These are phyloP conservation scores for Trichothecium roseum DNA, from an alignment of 2,329 filamentous ascomycete species.

Conservation along the genomic window DNA sequence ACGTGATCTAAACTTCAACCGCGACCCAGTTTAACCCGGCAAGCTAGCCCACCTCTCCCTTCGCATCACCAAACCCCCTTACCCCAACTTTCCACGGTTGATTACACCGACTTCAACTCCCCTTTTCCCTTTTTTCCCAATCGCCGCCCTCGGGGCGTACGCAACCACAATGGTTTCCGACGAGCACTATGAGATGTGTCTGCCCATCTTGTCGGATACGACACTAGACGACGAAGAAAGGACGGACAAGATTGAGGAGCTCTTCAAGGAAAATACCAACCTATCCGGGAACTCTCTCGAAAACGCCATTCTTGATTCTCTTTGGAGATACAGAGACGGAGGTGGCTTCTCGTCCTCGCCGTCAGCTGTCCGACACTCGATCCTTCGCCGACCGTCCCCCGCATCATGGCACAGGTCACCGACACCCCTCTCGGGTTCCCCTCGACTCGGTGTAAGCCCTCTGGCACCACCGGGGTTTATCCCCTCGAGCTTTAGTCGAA, in stretches of 20 bases:
- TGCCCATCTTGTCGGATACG: conserved; percentile 76
- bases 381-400: conserved; percentile 82
- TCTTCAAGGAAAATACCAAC: conserved; percentile 68
- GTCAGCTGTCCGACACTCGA: conserved; percentile 76
- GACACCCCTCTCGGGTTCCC: conserved; percentile 75
- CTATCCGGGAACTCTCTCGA: conserved; percentile 71
- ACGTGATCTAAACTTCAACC: too few species aligned
- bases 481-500: conserved; percentile 61
- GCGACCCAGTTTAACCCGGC: too few species aligned
- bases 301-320: conserved; percentile 78
- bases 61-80: too few species aligned
- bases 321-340: conserved; percentile 73
- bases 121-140: too few species aligned
- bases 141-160: too few species aligned
- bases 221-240: conserved; percentile 88
- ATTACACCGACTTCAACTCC: too few species aligned
- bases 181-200: conserved; percentile 82
- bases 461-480: conserved; percentile 76
- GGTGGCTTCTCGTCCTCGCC: conserved; percentile 60
- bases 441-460: conserved; percentile 71
- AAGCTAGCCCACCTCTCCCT: too few species aligned
- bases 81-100: too few species aligned
- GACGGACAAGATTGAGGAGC: conserved; percentile 79
- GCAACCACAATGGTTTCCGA: conserved; percentile 71
- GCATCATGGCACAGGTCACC: conserved; percentile 82